Evolutionary conservation across 2,329 filamentous ascomycete species (phyloP).

Genomic region (Aspergillus quadricinctus): DNA sequence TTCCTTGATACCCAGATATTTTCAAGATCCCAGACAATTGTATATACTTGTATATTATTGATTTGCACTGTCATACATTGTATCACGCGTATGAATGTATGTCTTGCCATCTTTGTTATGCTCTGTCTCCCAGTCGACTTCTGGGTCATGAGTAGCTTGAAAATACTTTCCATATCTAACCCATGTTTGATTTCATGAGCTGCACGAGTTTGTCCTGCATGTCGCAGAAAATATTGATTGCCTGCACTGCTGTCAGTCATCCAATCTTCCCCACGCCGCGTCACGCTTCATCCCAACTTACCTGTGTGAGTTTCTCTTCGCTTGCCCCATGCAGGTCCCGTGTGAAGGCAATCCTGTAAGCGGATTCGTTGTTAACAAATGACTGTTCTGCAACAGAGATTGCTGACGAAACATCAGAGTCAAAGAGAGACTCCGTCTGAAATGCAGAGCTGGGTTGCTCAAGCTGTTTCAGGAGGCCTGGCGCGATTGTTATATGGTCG

Average conservation of each 20-base stretch:
- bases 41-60: neutral
- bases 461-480: conserved; percentile 49
- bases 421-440: conserved; percentile 29
- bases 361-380: conserved; percentile 41
- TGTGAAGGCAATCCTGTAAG: conserved; percentile 50
- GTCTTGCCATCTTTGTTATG: neutral
- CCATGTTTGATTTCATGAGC: conserved; percentile 13
- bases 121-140: neutral
- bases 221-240: conserved; percentile 56
- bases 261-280: neutral
- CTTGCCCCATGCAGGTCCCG: conserved; percentile 36
- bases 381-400: conserved; percentile 16
- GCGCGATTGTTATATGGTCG: conserved; percentile 57
- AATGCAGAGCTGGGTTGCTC: conserved; percentile 34
- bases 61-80: neutral
- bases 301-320: conserved; percentile 48
- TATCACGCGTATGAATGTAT: neutral
- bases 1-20: neutral
- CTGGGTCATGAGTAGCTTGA: neutral
- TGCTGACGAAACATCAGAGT: conserved; percentile 9
- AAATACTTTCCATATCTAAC: neutral
- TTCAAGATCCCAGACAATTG: neutral
- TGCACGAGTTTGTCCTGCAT: conserved; percentile 52
- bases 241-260: conserved; percentile 20
- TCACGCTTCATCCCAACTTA: conserved; percentile 17